A percentile compares a stretch with the other conserved stretches of the same genome.
phyloP scores from a whole-genome alignment of 2,329 filamentous ascomycete species.

The Botrytis aclada region DNA sequence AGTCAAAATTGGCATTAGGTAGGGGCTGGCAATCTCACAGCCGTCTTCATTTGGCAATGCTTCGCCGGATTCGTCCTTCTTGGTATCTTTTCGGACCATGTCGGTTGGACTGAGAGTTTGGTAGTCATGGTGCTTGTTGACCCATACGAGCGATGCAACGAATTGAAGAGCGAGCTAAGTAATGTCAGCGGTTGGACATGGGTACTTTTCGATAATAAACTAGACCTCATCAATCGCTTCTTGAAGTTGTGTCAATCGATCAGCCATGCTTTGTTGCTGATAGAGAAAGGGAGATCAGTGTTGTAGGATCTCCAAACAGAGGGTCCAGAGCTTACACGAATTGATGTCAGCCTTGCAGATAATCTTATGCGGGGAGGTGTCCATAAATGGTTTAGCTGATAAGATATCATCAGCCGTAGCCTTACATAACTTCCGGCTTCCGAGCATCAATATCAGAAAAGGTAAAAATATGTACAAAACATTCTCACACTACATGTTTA shows the following conservation, averaged over 20 bases:
- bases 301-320: conserved; percentile 9
- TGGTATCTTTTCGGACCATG: conserved; percentile 55
- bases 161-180: conserved; percentile 64
- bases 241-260: conserved; percentile 79
- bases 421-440: conserved; percentile 10
- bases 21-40: not conserved
- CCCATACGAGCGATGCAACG: conserved; percentile 63
- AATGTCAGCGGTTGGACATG: conserved; percentile 19
- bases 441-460: not conserved
- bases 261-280: conserved; percentile 53
- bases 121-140: conserved; percentile 66
- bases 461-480: not conserved
- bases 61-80: conserved; percentile 32
- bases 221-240: conserved; percentile 78
- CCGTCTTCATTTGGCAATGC: conserved; percentile 17
- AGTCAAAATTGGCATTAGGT: conserved; percentile 19
- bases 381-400: not conserved
- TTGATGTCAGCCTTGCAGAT: conserved; percentile 9
- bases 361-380: not conserved
- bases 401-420: not conserved
- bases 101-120: conserved; percentile 56
- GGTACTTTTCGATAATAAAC: not conserved
- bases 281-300: not conserved
- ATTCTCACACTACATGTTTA: not conserved
- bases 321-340: not conserved